Conservation (phyloP, 257 asterid species). For the Ocimum tenuiflorum region DNA sequence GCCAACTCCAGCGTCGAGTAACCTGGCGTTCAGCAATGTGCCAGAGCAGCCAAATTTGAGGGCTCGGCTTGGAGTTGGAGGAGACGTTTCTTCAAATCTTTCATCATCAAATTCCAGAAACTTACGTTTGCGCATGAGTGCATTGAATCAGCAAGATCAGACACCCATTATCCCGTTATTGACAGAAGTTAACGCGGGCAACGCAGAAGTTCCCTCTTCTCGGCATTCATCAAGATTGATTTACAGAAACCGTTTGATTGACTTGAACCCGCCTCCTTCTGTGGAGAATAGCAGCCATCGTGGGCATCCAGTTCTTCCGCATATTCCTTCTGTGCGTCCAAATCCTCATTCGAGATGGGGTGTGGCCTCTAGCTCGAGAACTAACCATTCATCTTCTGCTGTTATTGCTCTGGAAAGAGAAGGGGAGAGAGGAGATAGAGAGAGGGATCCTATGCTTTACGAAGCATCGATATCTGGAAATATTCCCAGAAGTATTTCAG, state of each 20-base stretch:
- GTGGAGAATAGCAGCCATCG: constrained; percentile 29
- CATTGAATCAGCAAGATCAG: constrained; percentile 47
- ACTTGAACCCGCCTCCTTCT: constrained; percentile 33
- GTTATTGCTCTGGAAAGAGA: constrained; percentile 16
- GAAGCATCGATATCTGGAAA: constrained; percentile 38
- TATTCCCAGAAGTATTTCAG: constrained; percentile 58
- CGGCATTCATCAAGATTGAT: constrained; percentile 33
- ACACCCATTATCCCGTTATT: constrained; percentile 22
- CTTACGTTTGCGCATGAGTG: constrained; percentile 54
- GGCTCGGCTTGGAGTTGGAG: constrained; percentile 54
- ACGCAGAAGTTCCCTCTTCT: constrained; percentile 32
- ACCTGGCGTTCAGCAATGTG: constrained; percentile 20
- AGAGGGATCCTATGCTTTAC: constrained; percentile 22
- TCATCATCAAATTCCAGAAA: constrained; percentile 38
- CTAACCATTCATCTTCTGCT: constrained; percentile 26
- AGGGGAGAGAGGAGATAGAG: neutral
- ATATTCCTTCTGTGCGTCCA: constrained; percentile 33
- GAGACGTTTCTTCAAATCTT: constrained; percentile 30
- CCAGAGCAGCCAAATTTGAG: constrained; percentile 50
- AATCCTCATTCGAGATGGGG: constrained; percentile 49
- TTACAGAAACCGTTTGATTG: constrained; percentile 32
- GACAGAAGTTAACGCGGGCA: constrained; percentile 29
- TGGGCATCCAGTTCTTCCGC: constrained; percentile 28
- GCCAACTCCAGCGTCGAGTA: constrained; percentile 32
- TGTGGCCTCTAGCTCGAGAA: constrained; percentile 49